Base-by-base conservation (phyloP, 2,329 filamentous ascomycete species). In the Huntiella savannae region DNA sequence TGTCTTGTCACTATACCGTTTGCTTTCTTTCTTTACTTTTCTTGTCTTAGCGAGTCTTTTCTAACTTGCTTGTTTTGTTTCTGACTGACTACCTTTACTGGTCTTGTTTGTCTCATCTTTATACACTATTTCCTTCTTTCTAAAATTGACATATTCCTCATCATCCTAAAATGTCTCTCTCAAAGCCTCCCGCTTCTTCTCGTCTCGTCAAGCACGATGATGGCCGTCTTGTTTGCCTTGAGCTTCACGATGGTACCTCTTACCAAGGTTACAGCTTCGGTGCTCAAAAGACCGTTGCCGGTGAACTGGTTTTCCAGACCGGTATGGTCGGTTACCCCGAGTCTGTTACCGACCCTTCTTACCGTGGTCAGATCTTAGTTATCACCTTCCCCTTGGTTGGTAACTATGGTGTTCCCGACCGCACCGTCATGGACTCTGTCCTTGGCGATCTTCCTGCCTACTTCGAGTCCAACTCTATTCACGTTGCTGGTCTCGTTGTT, bases 281-380 rank as follows among this genome's bases (percentile, higher is more conserved):
- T 64, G 87, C 88, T 53, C 73, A 84, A 59, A 94, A 87, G 73
- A 94, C 84, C 67, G 77, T 92, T 58, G 82, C 88, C 54, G 91
- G 91, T 62, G 91, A 98, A 71, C 72, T 98, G 61, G 91, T 98
- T 65, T 98, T 98, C 69, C 88, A 96, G 73, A 98, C 91, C 49
- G 91, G 91, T 64, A 94, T 96, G 87, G 91, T 96, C 56, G 91
- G 91, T 59, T 98, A 98, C 62, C 87, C 91, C 37, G 91, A 98
- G 70, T 92, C 81, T 41, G 72, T 91, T 56, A 88, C 83, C 51
- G 83, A 91, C 59, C 83, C 83, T 54, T 88, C 83, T 43, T 88
- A 91, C 64, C 79, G 82, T 43, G 83, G 83, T 52, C 88, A 98
- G 67, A 94, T 98, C 56, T 73, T 98, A 55, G 87, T 96, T 63